Evolutionary conservation across 495 filamentous ascomycete genomes (phyloP).

Genomic region (Aspergillus sclerotioniger): DNA sequence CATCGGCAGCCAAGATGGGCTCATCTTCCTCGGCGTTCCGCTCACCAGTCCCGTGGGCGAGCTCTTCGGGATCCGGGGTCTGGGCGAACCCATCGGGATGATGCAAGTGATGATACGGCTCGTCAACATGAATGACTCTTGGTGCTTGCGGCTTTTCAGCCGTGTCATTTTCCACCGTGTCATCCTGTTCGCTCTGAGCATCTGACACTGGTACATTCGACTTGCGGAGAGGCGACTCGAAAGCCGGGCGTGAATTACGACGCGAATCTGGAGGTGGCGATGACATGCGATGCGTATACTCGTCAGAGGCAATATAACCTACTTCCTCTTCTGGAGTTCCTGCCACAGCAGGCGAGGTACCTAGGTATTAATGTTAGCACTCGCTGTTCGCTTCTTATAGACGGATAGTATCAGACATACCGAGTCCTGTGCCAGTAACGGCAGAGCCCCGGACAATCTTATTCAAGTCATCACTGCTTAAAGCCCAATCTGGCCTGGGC

Average conservation of each 20-base stretch:
- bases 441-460: conserved; percentile 78
- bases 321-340: conserved; percentile 78
- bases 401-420: conserved; percentile 36
- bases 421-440: conserved; percentile 61
- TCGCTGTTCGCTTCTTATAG: background rate
- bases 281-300: conserved; percentile 68
- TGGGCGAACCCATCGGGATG: conserved; percentile 60
- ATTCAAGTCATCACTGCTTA: conserved; percentile 90
- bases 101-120: conserved; percentile 59
- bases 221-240: conserved; percentile 59
- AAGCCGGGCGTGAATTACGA: conserved; percentile 41
- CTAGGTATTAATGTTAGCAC: conserved; percentile 31
- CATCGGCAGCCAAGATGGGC: conserved; percentile 89
- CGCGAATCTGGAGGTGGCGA: conserved; percentile 58
- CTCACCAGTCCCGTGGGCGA: conserved; percentile 26
- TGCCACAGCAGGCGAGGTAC: conserved; percentile 44
- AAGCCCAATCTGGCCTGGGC: conserved; percentile 72
- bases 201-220: conserved; percentile 47
- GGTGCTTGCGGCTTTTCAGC: conserved; percentile 44
- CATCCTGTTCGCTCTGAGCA: conserved; percentile 31
- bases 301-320: conserved; percentile 75
- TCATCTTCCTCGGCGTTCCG: conserved; percentile 55
- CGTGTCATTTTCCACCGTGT: conserved; percentile 31
- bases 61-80: conserved; percentile 37
- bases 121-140: conserved; percentile 73